Conservation (phyloP, 208 protist genomes). For the Novymonas esmeraldas region DNA sequence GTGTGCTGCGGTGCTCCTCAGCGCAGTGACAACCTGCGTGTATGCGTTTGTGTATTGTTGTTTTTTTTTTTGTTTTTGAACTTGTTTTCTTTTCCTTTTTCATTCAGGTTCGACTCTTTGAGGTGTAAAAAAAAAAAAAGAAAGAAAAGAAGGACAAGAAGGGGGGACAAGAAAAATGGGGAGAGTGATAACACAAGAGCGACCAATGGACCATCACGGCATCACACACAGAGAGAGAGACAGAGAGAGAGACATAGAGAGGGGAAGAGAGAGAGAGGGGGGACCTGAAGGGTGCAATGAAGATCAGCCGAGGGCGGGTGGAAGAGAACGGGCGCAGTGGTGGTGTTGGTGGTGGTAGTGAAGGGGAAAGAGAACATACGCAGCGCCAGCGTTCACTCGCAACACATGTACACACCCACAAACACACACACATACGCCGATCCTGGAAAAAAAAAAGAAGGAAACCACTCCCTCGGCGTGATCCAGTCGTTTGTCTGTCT, state of each 20-base stretch:
- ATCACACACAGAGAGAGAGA: too few species aligned
- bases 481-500: too few species aligned
- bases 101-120: not conserved
- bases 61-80: slow-evolving; percentile 12
- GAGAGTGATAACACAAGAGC: not conserved
- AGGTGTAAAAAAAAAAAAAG: slow-evolving; percentile 16
- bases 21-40: not conserved
- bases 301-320: too few species aligned
- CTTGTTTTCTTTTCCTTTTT: slow-evolving; percentile 16
- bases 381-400: too few species aligned
- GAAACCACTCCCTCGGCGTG: too few species aligned
- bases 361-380: too few species aligned
- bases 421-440: not conserved
- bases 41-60: slow-evolving; percentile 10
- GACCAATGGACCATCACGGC: too few species aligned
- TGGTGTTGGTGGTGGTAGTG: too few species aligned
- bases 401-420: not conserved
- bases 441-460: not conserved
- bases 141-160: slow-evolving; percentile 2
- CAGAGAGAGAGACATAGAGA: not conserved
- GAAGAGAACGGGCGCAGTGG: too few species aligned
- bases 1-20: too few species aligned
- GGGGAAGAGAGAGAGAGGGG: not conserved
- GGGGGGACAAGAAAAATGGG: not conserved
- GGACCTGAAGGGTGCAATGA: too few species aligned